Conservation (phyloP, 192 early-diverging fungal species). For the Backusella psychrophila region DNA sequence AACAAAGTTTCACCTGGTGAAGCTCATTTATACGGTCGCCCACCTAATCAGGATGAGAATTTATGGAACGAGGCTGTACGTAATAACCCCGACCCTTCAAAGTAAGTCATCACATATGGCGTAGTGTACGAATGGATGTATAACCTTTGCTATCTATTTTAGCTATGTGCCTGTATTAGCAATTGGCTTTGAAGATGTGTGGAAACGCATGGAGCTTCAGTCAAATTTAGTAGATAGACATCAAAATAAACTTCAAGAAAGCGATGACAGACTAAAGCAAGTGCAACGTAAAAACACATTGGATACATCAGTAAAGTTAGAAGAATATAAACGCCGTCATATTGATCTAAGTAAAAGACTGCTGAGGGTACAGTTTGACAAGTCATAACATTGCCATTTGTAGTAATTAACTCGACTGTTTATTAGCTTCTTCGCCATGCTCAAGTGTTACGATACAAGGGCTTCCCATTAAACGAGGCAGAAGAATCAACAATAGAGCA, state of each 20-base stretch:
- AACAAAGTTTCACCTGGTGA: conserved; percentile 90
- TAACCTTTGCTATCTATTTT: neutral
- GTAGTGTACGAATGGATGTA: too few relatives aligned
- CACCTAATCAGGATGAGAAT: conserved; percentile 61
- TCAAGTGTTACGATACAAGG: conserved; percentile 81
- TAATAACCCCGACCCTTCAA: conserved; percentile 87
- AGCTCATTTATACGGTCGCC: conserved; percentile 72
- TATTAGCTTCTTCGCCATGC: conserved; percentile 80
- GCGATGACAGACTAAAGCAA: conserved; percentile 52
- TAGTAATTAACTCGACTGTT: neutral
- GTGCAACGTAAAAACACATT: conserved; percentile 68
- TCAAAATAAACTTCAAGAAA: conserved; percentile 48
- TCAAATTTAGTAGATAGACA: conserved; percentile 65
- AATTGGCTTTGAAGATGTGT: conserved; percentile 86
- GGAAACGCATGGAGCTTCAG: conserved; percentile 82
- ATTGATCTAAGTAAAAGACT: conserved; percentile 72
- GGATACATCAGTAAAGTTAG: conserved; percentile 68
- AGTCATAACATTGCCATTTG: neutral
- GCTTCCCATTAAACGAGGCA: conserved; percentile 76
- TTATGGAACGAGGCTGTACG: conserved; percentile 82
- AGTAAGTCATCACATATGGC: conserved; percentile 41
- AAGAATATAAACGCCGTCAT: conserved; percentile 79
- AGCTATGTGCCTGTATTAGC: conserved; percentile 92
- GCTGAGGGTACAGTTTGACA: conserved; percentile 48
- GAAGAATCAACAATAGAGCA: conserved; percentile 75